These are phyloP conservation scores for Rhododendron molle DNA, from an alignment of 148 eudicot species.

Conservation along the genomic window DNA sequence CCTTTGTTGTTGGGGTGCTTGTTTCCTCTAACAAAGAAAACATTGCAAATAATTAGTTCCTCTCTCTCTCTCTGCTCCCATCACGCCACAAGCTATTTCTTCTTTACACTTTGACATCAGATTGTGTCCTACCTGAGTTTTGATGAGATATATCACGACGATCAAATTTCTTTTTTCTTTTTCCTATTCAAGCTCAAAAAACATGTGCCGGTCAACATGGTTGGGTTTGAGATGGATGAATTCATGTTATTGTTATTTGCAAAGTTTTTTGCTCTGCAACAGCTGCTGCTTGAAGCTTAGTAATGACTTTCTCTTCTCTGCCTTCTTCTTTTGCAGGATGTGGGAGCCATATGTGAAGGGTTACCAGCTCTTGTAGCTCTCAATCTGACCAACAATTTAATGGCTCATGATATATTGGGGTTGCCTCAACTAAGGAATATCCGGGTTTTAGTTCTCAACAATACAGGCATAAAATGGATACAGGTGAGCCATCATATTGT, in stretches of 20 bases:
- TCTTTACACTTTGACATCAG: not conserved
- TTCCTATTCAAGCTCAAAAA: not conserved
- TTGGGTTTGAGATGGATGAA: slow-evolving; percentile 4
- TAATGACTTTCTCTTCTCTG: slow-evolving; percentile 7
- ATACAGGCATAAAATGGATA: slow-evolving; percentile 68
- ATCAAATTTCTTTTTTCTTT: not conserved
- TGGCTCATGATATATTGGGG: slow-evolving; percentile 45
- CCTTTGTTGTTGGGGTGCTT: not conserved
- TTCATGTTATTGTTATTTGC: not conserved
- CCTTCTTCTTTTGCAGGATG: slow-evolving; percentile 51
- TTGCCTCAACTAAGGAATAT: slow-evolving; percentile 52
- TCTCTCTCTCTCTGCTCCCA: not conserved
- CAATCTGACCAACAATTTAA: slow-evolving; percentile 60
- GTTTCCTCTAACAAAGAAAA: not conserved
- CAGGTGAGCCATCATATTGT: slow-evolving; percentile 47
- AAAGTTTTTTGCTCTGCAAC: not conserved
- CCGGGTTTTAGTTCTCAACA: slow-evolving; percentile 69
- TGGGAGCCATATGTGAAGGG: slow-evolving; percentile 62
- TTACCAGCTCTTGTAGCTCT: slow-evolving; percentile 65
- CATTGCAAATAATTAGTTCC: not conserved
- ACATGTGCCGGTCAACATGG: not conserved
- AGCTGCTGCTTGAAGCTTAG: slow-evolving; percentile 6
- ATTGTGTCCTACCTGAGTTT: not conserved
- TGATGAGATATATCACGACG: not conserved
- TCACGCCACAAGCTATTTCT: not conserved